Base-by-base conservation (phyloP, 2,329 filamentous ascomycete species). In the Stromatinia cepivora region DNA sequence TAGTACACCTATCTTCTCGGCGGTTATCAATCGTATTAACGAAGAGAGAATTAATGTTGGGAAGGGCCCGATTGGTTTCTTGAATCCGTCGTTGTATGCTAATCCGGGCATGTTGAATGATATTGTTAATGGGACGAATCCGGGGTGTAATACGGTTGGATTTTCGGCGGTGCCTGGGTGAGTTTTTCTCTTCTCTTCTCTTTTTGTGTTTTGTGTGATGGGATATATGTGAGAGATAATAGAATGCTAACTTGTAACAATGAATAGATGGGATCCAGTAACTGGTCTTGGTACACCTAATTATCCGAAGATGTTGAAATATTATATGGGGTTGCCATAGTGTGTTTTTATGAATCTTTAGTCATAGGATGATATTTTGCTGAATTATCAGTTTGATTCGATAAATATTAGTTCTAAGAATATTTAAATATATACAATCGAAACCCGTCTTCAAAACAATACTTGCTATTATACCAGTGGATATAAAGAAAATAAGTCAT, bases 61-160 rank as follows among this genome's bases (percentile, higher is more conserved):
- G 2, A 85, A 85, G 76, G 76, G 78, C 7, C 77, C 83, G 0
- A 80, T 87, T 15, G 85, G 84, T 0, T 86, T 86, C 72, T 76
- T 86, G 28, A 84, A 86, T 64, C 84, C 81, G 0, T 81, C 82
- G 53, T 74, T 86, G n/a, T 85, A 85, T 72, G 80, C 80, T 2
- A 79, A 85, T 68, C 78, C 79, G 0, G 66, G 45, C 70, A 76
- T 70, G 76, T 72, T 72, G 75, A 79, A 71, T 78, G 78, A 54
- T 73, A 82, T 70, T 56, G 71, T 76, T 4, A 74, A 75, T 70
- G 71, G 73, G 64, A 73, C 71, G 20, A 78, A 77, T 69, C 72
- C 73, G 34, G 77, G 77, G 1, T 79, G 77, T 66, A 70, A 71
- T 46, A 77, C 77, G 3, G 67, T 71, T 11, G 77, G 77, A 4